These are phyloP conservation scores for Quercus lobata DNA, from an alignment of 331 rosid genomes.

Conservation along the genomic window DNA sequence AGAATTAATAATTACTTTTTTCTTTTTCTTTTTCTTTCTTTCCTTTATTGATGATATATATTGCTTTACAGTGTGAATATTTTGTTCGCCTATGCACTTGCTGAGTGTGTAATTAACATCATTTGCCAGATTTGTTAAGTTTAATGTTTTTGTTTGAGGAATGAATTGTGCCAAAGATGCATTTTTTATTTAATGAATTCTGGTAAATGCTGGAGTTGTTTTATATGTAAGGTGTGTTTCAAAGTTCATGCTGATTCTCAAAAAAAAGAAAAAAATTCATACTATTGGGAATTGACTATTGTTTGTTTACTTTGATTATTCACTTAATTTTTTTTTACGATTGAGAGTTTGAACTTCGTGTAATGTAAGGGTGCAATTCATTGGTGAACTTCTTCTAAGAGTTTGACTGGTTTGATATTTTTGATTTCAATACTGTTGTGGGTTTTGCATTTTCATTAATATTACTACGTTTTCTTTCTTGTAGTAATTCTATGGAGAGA, in stretches of 20 bases:
- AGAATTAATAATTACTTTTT: too few relatives aligned
- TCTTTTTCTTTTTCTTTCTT: background rate
- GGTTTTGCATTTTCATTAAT: background rate
- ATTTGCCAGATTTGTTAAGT: background rate
- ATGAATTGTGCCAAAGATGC: background rate
- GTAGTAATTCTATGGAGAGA: background rate
- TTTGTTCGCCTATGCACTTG: background rate
- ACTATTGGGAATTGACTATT: too few relatives aligned
- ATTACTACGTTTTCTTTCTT: background rate
- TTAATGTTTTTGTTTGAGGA: background rate
- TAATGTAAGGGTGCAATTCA: too few relatives aligned
- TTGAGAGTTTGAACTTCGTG: background rate
- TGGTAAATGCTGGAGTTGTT: background rate
- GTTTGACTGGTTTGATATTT: background rate
- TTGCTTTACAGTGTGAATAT: background rate
- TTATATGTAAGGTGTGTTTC: background rate
- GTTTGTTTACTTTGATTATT: background rate
- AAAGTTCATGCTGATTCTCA: too few relatives aligned
- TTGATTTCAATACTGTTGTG: background rate
- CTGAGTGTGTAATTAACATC: too few relatives aligned
- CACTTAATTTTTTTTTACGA: background rate
- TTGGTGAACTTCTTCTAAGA: background rate
- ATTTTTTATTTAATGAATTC: background rate
- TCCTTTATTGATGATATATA: background rate
- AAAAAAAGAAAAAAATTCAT: too few relatives aligned